phyloP scores from a whole-genome alignment of 2,329 filamentous ascomycete genomes.

The Phoma herbarum region DNA sequence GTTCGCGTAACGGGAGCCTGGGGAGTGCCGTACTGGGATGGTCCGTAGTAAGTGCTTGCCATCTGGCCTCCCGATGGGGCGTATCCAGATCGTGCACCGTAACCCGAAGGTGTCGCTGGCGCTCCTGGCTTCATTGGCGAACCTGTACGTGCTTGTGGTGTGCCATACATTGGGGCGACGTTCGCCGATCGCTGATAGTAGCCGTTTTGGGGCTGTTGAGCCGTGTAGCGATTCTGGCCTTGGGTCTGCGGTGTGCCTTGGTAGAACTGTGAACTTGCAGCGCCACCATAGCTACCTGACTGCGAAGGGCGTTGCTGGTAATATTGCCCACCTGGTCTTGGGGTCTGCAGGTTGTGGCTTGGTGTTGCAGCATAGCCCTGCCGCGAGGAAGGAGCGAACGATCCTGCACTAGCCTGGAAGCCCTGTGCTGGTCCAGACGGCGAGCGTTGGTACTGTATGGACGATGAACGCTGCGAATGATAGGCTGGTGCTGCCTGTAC shows the following conservation, averaged over 20 bases:
- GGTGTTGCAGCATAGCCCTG: conserved; percentile 41
- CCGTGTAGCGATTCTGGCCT: conserved; percentile 44
- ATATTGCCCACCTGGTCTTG: conserved; percentile 42
- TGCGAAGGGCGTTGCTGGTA: conserved; percentile 44
- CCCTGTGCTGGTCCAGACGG: conserved; percentile 40
- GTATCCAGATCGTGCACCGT: conserved; percentile 41
- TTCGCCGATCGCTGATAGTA: conserved; percentile 48
- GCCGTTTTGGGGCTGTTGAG: conserved; percentile 40
- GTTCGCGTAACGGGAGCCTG: conserved; percentile 38
- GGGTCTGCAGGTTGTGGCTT: conserved; percentile 44
- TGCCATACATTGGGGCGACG: conserved; percentile 46
- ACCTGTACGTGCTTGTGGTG: conserved; percentile 43
- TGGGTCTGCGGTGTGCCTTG: conserved; percentile 46
- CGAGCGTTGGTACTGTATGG: conserved; percentile 48
- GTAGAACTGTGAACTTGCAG: conserved; percentile 45
- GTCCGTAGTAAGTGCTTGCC: conserved; percentile 47
- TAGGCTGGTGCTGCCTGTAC: conserved; percentile 44
- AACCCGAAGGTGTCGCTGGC: conserved; percentile 34
- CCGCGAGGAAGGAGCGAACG: conserved; percentile 41
- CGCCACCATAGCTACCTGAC: conserved; percentile 40
- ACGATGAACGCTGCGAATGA: conserved; percentile 50
- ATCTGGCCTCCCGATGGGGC: conserved; percentile 42
- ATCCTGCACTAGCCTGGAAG: conserved; percentile 41
- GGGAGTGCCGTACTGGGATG: conserved; percentile 45
- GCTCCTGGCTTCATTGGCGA: conserved; percentile 50